A percentile compares a stretch with the other conserved stretches of the same genome.
These are phyloP conservation scores for Stylonectria norvegica DNA, from an alignment of 2,329 filamentous ascomycete species.

Conservation along the genomic window DNA sequence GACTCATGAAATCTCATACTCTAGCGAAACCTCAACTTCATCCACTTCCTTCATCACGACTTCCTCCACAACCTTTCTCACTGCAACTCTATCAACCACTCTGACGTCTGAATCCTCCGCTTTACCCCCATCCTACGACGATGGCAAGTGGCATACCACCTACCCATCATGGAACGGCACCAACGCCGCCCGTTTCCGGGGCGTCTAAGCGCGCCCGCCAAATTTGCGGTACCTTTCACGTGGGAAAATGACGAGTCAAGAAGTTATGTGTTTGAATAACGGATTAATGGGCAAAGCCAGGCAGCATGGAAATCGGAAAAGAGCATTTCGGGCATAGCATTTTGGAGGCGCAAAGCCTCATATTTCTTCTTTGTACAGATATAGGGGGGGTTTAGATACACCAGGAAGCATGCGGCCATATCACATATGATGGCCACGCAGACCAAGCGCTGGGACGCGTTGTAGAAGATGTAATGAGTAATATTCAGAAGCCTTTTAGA, in stretches of 20 bases:
- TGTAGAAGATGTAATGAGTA: slow-evolving; percentile 25
- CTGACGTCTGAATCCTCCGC: slow-evolving; percentile 15
- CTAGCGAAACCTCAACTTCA: slow-evolving; percentile 1
- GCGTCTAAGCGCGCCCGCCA: slow-evolving; percentile 4
- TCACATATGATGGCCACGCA: slow-evolving; percentile 22
- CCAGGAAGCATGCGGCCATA: slow-evolving; percentile 10
- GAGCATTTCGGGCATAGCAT: slow-evolving; percentile 9
- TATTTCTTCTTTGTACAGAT: slow-evolving; percentile 9
- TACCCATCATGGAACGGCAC: slow-evolving; percentile 46
- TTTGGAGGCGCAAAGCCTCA: slow-evolving; percentile 1
- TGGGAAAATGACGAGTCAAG: slow-evolving; percentile 1
- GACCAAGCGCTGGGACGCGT: slow-evolving; percentile 42
- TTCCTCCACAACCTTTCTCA: neutral
- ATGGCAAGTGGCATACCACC: slow-evolving; percentile 45
- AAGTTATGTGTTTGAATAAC: neutral
- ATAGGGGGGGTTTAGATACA: slow-evolving; percentile 13
- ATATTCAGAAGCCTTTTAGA: slow-evolving; percentile 8
- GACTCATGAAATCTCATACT: slow-evolving; percentile 9
- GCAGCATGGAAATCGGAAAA: slow-evolving; percentile 11
- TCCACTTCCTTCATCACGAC: neutral
- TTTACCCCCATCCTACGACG: slow-evolving; percentile 34
- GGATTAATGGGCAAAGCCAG: slow-evolving; percentile 4
- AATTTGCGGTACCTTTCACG: slow-evolving; percentile 1
- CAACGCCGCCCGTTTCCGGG: slow-evolving; percentile 2
- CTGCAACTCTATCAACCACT: neutral